A percentile compares a stretch with the other conserved stretches of the same genome.
Conservation (phyloP, 2,329 filamentous ascomycete genomes). For the Aspergillus unguis region DNA sequence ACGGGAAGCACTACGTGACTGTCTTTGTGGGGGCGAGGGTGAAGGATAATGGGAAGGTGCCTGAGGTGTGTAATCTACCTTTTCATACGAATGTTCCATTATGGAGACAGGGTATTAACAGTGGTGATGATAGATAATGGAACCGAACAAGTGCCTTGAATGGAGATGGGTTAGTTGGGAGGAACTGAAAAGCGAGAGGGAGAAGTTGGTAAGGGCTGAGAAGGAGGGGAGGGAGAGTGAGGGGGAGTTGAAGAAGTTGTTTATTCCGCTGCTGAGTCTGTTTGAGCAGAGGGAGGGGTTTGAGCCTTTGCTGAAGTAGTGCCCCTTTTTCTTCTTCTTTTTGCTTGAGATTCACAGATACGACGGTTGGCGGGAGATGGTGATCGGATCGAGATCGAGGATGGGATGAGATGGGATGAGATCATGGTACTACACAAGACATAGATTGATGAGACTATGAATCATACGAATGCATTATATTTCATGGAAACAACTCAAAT, state of each 20-base stretch:
- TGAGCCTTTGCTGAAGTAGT: slow-evolving; percentile 1
- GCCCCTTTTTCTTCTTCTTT: too few relatives aligned
- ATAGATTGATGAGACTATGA: too few relatives aligned
- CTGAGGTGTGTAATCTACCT: slow-evolving; percentile 53
- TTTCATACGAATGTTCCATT: too few relatives aligned
- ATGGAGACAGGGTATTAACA: too few relatives aligned
- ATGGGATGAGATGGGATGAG: too few relatives aligned
- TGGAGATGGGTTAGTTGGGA: slow-evolving; percentile 56
- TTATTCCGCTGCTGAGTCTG: slow-evolving; percentile 16
- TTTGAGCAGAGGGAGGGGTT: slow-evolving; percentile 13
- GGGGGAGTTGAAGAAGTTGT: slow-evolving; percentile 5
- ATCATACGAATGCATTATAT: too few relatives aligned
- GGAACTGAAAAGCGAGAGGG: slow-evolving; percentile 30
- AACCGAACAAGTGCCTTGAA: slow-evolving; percentile 53
- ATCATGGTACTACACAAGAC: too few relatives aligned
- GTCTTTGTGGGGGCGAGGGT: slow-evolving; percentile 59
- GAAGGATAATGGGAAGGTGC: slow-evolving; percentile 45
- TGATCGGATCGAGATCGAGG: too few relatives aligned
- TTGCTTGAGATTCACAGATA: too few relatives aligned
- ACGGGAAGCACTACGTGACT: slow-evolving; percentile 71
- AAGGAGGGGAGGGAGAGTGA: neutral
- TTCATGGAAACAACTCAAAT: too few relatives aligned
- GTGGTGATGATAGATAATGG: slow-evolving; percentile 25
- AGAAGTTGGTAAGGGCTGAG: slow-evolving; percentile 7
- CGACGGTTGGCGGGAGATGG: too few relatives aligned